Base-by-base conservation (phyloP, 2,329 filamentous ascomycete species). In the Paecilomyces sp. region DNA sequence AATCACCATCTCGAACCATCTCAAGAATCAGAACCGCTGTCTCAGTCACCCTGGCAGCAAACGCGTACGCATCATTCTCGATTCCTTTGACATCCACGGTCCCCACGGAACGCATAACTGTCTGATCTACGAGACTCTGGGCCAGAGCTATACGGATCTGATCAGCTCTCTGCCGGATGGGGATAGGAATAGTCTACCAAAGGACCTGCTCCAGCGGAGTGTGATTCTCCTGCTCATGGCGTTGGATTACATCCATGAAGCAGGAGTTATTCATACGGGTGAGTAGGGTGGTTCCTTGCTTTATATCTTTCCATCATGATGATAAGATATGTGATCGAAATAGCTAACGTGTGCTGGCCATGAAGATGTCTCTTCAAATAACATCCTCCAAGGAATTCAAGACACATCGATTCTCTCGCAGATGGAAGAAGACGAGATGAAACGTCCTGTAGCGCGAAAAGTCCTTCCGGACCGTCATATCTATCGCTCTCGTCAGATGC, bases 171-270 rank as follows among this genome's bases (percentile, higher is more conserved):
- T 68, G n/a, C 41, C 41, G 13, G 64, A 66, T 18, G 13, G n/a
- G 15, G 15, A 47, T 15, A 47, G 9, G 13, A 64, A 66, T 52
- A 59, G 55, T 30, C 62, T 72, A 8, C 58, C 61, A 1, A 67
- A 66, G 52, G 58, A 57, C 5, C 58, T 70, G 5, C 58, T 73
- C 36, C 67, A 69, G 50, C 63, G 62, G 41, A 62, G 57, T 31
- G 94, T 96, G 72, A 88, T 88, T 71, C 90, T 96, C 76, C 87
- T 96, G 31, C 84, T 96, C 22, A 86, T 88, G 65, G 92, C 92
- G 30, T 91, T 97, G 65, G 84, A 93, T 78, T 96, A 95, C 71
- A 85, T 97, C 15, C 41, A 47, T 15, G 41, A 47, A 18, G 41
- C n/a, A 6, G 41, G 41, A 2, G 41, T 47, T 6, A 6, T 47